Percentiles rank a stretch among this genome's conserved stretches.
Evolutionary conservation across 192 early-diverging fungal species (phyloP).

Genomic region (Gaertneriomyces sp.): DNA sequence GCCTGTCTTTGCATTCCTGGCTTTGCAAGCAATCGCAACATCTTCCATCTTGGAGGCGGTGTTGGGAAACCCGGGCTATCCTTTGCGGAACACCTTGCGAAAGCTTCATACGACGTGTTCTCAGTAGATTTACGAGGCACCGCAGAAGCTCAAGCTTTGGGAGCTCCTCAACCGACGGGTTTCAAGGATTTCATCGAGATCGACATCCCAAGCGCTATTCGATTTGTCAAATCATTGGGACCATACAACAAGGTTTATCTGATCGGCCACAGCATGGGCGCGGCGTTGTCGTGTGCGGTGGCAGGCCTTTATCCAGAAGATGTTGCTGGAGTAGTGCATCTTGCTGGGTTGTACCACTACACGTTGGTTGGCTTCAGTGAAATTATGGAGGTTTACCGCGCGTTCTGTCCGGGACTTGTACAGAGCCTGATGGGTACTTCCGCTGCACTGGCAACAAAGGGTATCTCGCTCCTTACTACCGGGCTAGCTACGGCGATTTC

Average conservation of each 20-base stretch:
- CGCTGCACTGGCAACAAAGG: constrained; percentile 16
- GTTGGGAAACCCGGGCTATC: constrained; percentile 34
- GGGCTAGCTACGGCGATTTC: constrained; percentile 27
- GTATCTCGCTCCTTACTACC: constrained; percentile 19
- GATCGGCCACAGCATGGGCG: constrained; percentile 50
- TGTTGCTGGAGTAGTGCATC: constrained; percentile 47
- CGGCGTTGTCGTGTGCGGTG: constrained; percentile 45
- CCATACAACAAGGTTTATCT: constrained; percentile 41
- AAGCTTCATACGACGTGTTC: constrained; percentile 40
- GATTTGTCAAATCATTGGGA: constrained; percentile 34
- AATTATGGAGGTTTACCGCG: constrained; percentile 36
- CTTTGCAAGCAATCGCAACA: constrained; percentile 40
- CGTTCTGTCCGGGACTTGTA: constrained; percentile 27
- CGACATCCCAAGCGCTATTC: constrained; percentile 46
- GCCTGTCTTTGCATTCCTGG: constrained; percentile 44
- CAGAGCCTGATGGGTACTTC: constrained; percentile 23
- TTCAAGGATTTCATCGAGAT: constrained; percentile 39
- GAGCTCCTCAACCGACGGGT: constrained; percentile 23
- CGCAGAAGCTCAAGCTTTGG: constrained; percentile 27
- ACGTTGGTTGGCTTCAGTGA: constrained; percentile 37
- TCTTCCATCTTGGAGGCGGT: constrained; percentile 46
- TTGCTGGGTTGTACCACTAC: constrained; percentile 45
- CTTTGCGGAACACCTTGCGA: constrained; percentile 44
- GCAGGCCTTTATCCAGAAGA: constrained; percentile 41
- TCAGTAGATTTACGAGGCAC: constrained; percentile 44